A percentile compares a stretch with the other conserved stretches of the same genome.
These are phyloP conservation scores for Globisporangium camurandrum DNA, from an alignment of 352 stramenopile species.

Conservation along the genomic window DNA sequence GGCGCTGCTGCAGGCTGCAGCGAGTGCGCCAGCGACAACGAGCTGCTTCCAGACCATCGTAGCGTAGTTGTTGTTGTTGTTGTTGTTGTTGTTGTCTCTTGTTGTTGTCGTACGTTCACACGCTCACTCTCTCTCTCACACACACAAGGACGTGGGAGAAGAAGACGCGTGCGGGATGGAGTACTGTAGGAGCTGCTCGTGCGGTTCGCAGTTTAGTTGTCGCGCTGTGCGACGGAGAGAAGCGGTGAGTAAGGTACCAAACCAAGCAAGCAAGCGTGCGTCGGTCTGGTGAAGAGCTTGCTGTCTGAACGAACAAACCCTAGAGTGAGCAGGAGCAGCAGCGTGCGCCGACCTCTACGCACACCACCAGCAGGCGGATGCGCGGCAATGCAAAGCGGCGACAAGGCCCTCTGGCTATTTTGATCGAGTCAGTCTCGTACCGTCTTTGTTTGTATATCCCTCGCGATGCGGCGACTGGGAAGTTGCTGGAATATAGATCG, in stretches of 20 bases:
- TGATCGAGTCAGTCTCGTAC: conserved; percentile 3
- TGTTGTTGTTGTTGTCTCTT: neutral
- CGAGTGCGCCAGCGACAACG: conserved; percentile 5
- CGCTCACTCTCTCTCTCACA: neutral
- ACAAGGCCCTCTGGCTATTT: neutral
- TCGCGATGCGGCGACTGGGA: neutral
- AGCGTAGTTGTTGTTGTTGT: neutral
- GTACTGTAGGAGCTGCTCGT: neutral
- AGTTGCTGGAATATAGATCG: no score
- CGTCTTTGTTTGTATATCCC: neutral
- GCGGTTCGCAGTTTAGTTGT: no score
- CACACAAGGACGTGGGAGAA: neutral
- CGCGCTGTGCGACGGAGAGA: no score
- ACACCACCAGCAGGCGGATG: neutral
- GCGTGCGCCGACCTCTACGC: conserved; percentile 3
- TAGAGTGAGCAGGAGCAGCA: conserved; percentile 14
- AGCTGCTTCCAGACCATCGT: conserved; percentile 12
- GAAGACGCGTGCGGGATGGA: neutral
- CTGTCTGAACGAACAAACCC: conserved; percentile 8
- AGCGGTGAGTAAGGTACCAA: no score
- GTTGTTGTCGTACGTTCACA: neutral
- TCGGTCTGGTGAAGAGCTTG: conserved; percentile 9
- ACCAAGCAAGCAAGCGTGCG: no score
- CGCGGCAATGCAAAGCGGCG: no score
- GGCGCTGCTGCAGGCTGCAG: neutral